These are phyloP conservation scores for Penicillium sp. DNA, from an alignment of 2,329 filamentous ascomycete genomes.

Conservation along the genomic window DNA sequence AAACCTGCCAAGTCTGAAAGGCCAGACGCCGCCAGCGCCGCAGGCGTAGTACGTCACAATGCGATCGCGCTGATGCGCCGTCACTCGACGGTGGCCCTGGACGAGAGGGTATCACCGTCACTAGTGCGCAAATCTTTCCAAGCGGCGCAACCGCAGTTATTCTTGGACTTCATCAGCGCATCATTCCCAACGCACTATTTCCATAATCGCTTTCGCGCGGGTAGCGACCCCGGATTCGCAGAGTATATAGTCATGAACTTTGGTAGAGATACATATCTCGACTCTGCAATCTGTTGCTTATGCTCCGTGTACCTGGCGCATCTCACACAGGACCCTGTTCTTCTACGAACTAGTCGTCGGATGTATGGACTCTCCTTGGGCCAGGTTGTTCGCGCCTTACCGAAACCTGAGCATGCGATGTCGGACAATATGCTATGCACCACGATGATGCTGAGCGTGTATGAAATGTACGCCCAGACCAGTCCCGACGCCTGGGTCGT, in stretches of 20 bases:
- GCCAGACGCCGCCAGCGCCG: slow-evolving; percentile 6
- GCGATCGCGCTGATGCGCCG: slow-evolving; percentile 27
- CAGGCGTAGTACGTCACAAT: slow-evolving; percentile 21
- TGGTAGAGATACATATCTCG: slow-evolving; percentile 24
- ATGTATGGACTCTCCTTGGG: slow-evolving; percentile 34
- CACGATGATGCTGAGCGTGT: slow-evolving; percentile 39
- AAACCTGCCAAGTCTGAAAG: neutral
- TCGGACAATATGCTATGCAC: slow-evolving; percentile 37
- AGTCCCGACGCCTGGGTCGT: slow-evolving; percentile 36
- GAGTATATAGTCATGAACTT: slow-evolving; percentile 25
- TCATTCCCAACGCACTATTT: slow-evolving; percentile 30
- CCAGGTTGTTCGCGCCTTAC: slow-evolving; percentile 29
- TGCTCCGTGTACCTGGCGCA: slow-evolving; percentile 28
- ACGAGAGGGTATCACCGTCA: slow-evolving; percentile 23
- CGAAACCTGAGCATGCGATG: slow-evolving; percentile 25
- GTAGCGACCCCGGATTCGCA: slow-evolving; percentile 21
- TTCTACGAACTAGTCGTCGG: slow-evolving; percentile 25
- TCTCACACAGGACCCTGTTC: slow-evolving; percentile 22
- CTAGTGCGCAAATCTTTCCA: slow-evolving; percentile 22
- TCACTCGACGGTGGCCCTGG: slow-evolving; percentile 17
- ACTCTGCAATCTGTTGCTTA: slow-evolving; percentile 27
- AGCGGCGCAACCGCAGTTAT: slow-evolving; percentile 23
- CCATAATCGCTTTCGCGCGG: slow-evolving; percentile 28
- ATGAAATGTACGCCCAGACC: slow-evolving; percentile 41
- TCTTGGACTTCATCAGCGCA: slow-evolving; percentile 27